Percentiles rank a stretch among this genome's conserved stretches.
Evolutionary conservation across 495 filamentous ascomycete genomes (phyloP).

Genomic region (Amphirosellinia nigrospora): DNA sequence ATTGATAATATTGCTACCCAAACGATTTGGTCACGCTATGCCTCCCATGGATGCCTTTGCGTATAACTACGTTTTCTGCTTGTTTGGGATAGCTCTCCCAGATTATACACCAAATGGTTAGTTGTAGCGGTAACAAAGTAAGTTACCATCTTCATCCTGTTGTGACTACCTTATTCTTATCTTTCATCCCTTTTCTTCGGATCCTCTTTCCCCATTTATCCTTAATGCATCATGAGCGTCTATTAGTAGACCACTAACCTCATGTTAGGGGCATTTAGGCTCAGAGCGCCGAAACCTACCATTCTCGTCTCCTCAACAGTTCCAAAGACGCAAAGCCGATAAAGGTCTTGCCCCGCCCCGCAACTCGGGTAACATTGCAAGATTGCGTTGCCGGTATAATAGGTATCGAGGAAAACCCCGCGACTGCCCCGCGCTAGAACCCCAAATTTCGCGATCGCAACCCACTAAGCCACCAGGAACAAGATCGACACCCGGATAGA

Average conservation of each 20-base stretch:
- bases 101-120: not conserved
- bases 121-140: not conserved
- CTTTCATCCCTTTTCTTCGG: not conserved
- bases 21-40: not conserved
- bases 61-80: not conserved
- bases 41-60: not conserved
- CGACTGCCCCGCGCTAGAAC: conserved; percentile 24
- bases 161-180: not conserved
- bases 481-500: not conserved
- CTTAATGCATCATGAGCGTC: not conserved
- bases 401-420: not conserved
- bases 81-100: not conserved
- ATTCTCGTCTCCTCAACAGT: not conserved
- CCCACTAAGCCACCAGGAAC: not conserved
- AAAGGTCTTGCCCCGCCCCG: not conserved
- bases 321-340: not conserved
- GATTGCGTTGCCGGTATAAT: not conserved
- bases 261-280: not conserved
- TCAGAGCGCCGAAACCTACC: conserved; percentile 10
- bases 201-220: not conserved
- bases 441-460: conserved; percentile 13
- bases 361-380: conserved; percentile 11
- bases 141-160: not conserved
- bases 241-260: not conserved
- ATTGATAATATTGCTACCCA: not conserved